Conservation (phyloP, 1,139 yeast species). For the Nadsonia commutata region DNA sequence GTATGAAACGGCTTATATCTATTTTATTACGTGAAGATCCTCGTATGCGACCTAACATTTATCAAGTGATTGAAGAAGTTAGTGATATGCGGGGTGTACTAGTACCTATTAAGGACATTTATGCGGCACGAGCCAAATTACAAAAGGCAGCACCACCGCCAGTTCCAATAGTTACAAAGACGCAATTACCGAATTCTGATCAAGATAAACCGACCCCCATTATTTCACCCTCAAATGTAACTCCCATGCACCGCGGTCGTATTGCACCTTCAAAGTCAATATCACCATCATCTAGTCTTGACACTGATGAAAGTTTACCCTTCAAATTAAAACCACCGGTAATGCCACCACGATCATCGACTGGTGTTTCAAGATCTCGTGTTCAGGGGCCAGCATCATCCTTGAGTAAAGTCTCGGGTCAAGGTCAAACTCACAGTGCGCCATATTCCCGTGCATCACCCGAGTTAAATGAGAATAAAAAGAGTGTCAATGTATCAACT, state of each 20-base stretch:
- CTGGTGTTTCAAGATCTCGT: not conserved
- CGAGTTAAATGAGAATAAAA: not conserved
- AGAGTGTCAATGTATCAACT: conserved; percentile 1
- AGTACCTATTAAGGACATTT: conserved; percentile 33
- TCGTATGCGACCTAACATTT: conserved; percentile 68
- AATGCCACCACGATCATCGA: not conserved
- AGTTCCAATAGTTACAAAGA: conserved; percentile 6
- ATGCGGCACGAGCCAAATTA: conserved; percentile 9
- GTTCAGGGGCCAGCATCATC: conserved; percentile 3
- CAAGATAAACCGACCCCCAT: conserved; percentile 1
- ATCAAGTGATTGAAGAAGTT: conserved; percentile 62
- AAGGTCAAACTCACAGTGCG: not conserved
- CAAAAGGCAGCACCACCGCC: conserved; percentile 10
- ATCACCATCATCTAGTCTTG: conserved; percentile 2
- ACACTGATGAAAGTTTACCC: not conserved
- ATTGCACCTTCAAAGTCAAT: not conserved
- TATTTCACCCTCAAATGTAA: conserved; percentile 1
- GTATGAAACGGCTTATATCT: conserved; percentile 39
- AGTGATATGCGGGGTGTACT: conserved; percentile 39
- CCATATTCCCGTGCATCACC: conserved; percentile 1
- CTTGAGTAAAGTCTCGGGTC: conserved; percentile 2
- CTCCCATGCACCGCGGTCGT: conserved; percentile 4
- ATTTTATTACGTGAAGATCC: conserved; percentile 75
- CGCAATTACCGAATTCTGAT: conserved; percentile 4
- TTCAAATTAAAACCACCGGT: conserved; percentile 1